Evolutionary conservation across 345 rosid species (phyloP).

Genomic region (Isatis tinctoria): DNA sequence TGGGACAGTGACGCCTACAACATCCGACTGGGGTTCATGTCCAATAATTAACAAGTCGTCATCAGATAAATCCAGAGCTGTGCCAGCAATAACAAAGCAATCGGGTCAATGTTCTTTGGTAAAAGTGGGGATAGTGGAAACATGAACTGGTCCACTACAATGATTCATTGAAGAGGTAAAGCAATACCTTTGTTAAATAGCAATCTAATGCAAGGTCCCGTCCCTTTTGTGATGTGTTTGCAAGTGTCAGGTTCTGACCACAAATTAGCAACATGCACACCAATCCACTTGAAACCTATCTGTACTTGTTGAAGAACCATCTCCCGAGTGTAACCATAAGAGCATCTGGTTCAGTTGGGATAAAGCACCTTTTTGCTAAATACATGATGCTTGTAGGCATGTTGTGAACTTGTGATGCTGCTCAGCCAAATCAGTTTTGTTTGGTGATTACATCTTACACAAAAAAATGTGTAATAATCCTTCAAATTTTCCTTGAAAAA

Average conservation of each 20-base stretch:
- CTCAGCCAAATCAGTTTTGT: conserved; percentile 96
- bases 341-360: conserved; percentile 75
- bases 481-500: too few species aligned
- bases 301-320: conserved; percentile 68
- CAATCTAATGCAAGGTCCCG: too few species aligned
- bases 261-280: conserved; percentile 23
- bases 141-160: not conserved
- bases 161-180: not conserved
- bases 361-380: conserved; percentile 86
- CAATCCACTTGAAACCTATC: conserved; percentile 60
- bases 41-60: not conserved
- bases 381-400: conserved; percentile 95
- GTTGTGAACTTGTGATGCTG: conserved; percentile 99
- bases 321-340: conserved; percentile 65
- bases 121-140: not conserved
- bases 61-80: not conserved
- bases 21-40: not conserved
- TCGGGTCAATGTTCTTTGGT: too few species aligned
- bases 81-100: too few species aligned
- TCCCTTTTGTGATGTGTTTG: too few species aligned
- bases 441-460: not conserved
- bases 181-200: not conserved
- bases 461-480: not conserved
- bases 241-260: too few species aligned
- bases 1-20: not conserved